Evolutionary conservation across 2,329 filamentous ascomycete species (phyloP), one percentile per base, ranked within the genome.

Genomic region (Nannizziopsis arthrosporioides): DNA sequence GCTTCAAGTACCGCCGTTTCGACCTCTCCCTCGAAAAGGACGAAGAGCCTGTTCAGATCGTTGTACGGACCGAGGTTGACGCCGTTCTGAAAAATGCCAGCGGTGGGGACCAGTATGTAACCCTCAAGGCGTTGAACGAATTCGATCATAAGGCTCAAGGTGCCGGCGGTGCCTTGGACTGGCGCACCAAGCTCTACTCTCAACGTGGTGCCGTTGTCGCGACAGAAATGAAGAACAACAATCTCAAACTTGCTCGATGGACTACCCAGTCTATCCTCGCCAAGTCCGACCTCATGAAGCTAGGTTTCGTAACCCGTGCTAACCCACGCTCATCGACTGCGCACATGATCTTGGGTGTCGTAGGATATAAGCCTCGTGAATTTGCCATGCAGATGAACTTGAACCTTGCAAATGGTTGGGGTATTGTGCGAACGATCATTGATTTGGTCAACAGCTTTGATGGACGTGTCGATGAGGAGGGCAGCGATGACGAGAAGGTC

Each of bases 191-290:
- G 78, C 79, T 98, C 52, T 84, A 85, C 55, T 87, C 82, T 59
- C 89, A 95, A 74, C 84, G 92, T 61, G 92, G 92, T 80, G 92
- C 92, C 49, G 90, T 98, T 38, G 85, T 98, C 19, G 92, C 92
- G 15, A 98, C 92, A 10, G 92, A 98, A 75, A 98, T 98, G 92
- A 98, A 98, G 85, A 98, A 98, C 80, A 98, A 98, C 79, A 88
- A 82, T 64, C 94, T 87, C 84, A 98, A 98, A 76, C 82, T 98
- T 54, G 92, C 92, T 50, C 78, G 92, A 66, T 98, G 92, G 92
- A 94, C 92, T 30, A 87, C 90, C 38, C 92, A 98, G 75, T 86
- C 84, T 63, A 95, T 98, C 63, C 80, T 98, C 50, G 89, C 90
- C 66, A 89, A 89, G 72, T 89, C 92, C n/a, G 92, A 98, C 65